Conservation (phyloP, 352 stramenopile species). For the Globisporangium sylvaticum region DNA sequence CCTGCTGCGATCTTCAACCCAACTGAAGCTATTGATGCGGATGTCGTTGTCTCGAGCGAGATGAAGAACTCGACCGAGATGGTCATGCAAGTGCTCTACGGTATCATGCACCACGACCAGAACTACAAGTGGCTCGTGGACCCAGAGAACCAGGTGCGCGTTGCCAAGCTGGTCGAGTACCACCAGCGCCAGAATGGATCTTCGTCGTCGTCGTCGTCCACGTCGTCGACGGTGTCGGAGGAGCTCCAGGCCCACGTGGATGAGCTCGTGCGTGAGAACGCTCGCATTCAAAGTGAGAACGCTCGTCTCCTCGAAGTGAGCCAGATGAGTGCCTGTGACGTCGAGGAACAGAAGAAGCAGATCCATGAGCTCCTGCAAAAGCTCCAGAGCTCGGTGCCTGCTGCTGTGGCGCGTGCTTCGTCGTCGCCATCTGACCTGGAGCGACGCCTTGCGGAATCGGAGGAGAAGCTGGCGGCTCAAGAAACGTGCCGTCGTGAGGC, state of each 20-base stretch:
- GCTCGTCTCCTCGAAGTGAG: conserved; percentile 29
- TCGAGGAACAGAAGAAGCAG: conserved; percentile 28
- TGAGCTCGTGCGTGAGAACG: conserved; percentile 52
- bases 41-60: neutral
- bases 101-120: conserved; percentile 55
- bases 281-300: conserved; percentile 61
- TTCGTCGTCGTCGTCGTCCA: conserved; percentile 7
- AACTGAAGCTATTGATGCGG: neutral
- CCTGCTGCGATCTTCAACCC: neutral
- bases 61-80: conserved; percentile 35
- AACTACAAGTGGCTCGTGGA: conserved; percentile 58
- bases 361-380: conserved; percentile 8
- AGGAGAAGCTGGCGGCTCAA: conserved; percentile 38
- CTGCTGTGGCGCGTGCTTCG: neutral
- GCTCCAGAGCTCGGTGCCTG: conserved; percentile 8
- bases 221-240: conserved; percentile 16
- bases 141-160: conserved; percentile 37
- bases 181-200: conserved; percentile 28
- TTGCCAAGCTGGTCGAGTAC: conserved; percentile 51
- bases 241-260: conserved; percentile 59
- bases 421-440: conserved; percentile 26
- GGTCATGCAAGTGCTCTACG: conserved; percentile 60
- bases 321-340: conserved; percentile 30
- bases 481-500: conserved; percentile 46
- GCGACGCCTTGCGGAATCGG: conserved; percentile 27